These are phyloP conservation scores for Tetraselmis chui DNA, from an alignment of 139 green algal genomes.

Conservation along the genomic window DNA sequence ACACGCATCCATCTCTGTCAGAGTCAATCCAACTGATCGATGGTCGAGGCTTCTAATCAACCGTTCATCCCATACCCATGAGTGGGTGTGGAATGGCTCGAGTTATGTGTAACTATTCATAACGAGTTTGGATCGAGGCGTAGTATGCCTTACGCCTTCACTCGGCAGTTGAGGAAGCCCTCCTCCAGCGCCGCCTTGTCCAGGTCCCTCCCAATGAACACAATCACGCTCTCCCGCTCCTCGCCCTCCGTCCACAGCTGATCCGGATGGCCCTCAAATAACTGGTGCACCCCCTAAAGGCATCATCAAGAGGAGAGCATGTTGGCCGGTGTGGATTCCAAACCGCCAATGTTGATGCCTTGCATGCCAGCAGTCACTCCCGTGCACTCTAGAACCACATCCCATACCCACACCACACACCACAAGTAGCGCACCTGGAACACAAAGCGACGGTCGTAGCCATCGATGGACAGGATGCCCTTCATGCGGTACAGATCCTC, in stretches of 20 bases:
- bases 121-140: too few relatives aligned
- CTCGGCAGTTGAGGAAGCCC: constrained; percentile 59
- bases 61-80: too few relatives aligned
- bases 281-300: constrained; percentile 80
- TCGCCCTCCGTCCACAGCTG: constrained; percentile 65
- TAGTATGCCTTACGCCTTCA: too few relatives aligned
- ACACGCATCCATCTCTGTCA: too few relatives aligned
- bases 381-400: not conserved
- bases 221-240: constrained; percentile 62
- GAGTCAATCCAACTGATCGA: too few relatives aligned
- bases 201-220: constrained; percentile 81
- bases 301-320: not conserved
- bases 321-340: not conserved
- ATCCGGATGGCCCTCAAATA: constrained; percentile 87
- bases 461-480: constrained; percentile 77
- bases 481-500: constrained; percentile 97
- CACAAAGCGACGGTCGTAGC: constrained; percentile 70
- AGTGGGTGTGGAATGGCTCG: too few relatives aligned
- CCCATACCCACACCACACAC: not conserved
- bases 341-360: not conserved
- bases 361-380: not conserved
- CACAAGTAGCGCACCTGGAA: constrained; percentile 60
- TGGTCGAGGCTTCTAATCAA: too few relatives aligned
- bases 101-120: too few relatives aligned
- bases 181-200: constrained; percentile 35